Conservation (phyloP, 2,329 filamentous ascomycete genomes). For the Claviceps spartinae region DNA sequence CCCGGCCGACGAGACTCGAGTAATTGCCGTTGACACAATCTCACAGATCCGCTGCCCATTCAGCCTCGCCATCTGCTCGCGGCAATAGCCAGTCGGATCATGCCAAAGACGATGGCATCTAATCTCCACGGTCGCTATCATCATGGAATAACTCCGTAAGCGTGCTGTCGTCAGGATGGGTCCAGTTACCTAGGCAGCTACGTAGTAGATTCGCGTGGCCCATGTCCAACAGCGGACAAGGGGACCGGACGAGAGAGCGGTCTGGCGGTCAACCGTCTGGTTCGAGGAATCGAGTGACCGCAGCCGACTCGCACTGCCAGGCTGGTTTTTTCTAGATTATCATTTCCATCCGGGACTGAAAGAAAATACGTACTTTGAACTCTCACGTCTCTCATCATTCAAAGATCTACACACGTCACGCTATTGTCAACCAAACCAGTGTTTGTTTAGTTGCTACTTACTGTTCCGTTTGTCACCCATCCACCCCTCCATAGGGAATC, state of each 20-base stretch:
- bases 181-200: neutral
- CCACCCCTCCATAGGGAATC: too few species aligned
- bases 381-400: conserved; percentile 3
- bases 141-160: conserved; percentile 2
- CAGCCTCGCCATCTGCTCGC: conserved; percentile 7
- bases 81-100: conserved; percentile 6
- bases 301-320: conserved; percentile 17
- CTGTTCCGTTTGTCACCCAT: neutral
- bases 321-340: neutral
- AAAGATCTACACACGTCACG: conserved; percentile 2
- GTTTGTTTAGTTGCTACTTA: conserved; percentile 1
- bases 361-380: neutral
- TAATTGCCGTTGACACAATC: neutral
- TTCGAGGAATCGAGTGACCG: conserved; percentile 10
- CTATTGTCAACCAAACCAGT: conserved; percentile 6
- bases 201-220: conserved; percentile 1
- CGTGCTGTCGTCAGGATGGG: conserved; percentile 4
- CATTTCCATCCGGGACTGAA: neutral
- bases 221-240: conserved; percentile 4
- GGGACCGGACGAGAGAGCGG: conserved; percentile 4
- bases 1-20: neutral
- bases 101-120: neutral
- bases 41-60: neutral
- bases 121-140: conserved; percentile 3
- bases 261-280: conserved; percentile 4